A percentile compares a stretch with the other conserved stretches of the same genome.
phyloP scores from a whole-genome alignment of 192 early-diverging fungal genomes.

The Cladochytrium replicatum region DNA sequence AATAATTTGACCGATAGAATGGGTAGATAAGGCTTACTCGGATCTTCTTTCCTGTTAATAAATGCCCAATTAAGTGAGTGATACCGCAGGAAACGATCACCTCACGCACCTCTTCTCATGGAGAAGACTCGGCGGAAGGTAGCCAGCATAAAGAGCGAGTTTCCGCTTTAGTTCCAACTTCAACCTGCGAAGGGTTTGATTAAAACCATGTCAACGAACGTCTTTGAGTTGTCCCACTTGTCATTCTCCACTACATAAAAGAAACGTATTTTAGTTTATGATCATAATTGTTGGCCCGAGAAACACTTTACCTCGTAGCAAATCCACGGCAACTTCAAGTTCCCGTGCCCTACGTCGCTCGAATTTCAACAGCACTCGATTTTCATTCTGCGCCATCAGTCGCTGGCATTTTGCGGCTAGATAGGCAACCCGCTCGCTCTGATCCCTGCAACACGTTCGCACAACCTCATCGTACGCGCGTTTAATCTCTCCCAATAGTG shows the following conservation, averaged over 20 bases:
- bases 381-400: conserved; percentile 40
- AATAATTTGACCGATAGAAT: neutral
- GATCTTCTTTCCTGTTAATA: conserved; percentile 16
- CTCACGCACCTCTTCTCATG: conserved; percentile 16
- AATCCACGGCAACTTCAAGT: conserved; percentile 22
- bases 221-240: too few species aligned
- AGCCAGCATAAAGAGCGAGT: conserved; percentile 35
- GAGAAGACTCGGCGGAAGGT: conserved; percentile 29
- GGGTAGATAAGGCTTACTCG: conserved; percentile 13
- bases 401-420: conserved; percentile 37
- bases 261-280: neutral
- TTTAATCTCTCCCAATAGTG: too few species aligned
- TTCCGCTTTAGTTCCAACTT: conserved; percentile 31
- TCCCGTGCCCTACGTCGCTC: conserved; percentile 30
- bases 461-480: conserved; percentile 40
- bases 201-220: neutral
- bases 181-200: conserved; percentile 11
- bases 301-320: conserved; percentile 13
- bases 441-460: conserved; percentile 19
- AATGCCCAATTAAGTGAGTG: neutral
- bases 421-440: conserved; percentile 30
- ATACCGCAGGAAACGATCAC: neutral
- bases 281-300: neutral
- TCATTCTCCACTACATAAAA: conserved; percentile 18
- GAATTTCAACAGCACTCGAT: conserved; percentile 37